A percentile compares a stretch with the other conserved stretches of the same genome.
These are phyloP conservation scores for Hyphopichia khmerensis DNA, from an alignment of 1,139 yeast species.

Conservation along the genomic window DNA sequence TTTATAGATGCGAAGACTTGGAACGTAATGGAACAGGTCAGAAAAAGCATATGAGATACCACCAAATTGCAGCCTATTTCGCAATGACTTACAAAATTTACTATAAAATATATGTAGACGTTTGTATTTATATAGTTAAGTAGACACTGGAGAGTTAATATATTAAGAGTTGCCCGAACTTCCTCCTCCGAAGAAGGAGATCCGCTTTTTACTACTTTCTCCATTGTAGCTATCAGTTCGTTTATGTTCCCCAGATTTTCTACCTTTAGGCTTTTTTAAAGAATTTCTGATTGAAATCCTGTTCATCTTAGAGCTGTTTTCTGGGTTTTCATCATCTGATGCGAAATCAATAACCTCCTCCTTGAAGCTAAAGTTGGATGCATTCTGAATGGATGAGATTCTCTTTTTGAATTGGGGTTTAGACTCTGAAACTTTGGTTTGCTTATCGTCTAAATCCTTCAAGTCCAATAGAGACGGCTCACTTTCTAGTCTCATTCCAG, in stretches of 20 bases:
- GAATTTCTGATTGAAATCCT: constrained; percentile 43
- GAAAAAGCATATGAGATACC: not conserved
- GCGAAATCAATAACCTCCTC: constrained; percentile 51
- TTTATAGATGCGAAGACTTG: constrained; percentile 2
- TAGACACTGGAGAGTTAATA: not conserved
- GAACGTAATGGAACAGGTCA: not conserved
- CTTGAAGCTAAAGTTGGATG: constrained; percentile 34
- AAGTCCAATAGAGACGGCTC: constrained; percentile 34
- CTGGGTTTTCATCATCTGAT: constrained; percentile 48
- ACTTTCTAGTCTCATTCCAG: constrained; percentile 10
- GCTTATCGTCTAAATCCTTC: constrained; percentile 21
- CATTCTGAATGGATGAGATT: constrained; percentile 29
- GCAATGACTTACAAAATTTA: too few species aligned
- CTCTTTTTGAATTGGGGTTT: constrained; percentile 34
- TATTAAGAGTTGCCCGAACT: constrained; percentile 1
- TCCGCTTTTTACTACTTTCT: constrained; percentile 26
- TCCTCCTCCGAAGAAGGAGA: constrained; percentile 29
- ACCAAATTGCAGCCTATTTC: not conserved
- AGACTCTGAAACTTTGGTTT: constrained; percentile 8
- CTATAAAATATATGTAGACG: too few species aligned
- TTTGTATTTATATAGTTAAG: too few species aligned
- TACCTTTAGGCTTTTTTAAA: constrained; percentile 33
- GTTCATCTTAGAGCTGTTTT: constrained; percentile 38
- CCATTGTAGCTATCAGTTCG: constrained; percentile 29
- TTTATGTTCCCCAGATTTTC: constrained; percentile 32